These are phyloP conservation scores for Penicillium sp. DNA, from an alignment of 2,329 filamentous ascomycete species.

Conservation along the genomic window DNA sequence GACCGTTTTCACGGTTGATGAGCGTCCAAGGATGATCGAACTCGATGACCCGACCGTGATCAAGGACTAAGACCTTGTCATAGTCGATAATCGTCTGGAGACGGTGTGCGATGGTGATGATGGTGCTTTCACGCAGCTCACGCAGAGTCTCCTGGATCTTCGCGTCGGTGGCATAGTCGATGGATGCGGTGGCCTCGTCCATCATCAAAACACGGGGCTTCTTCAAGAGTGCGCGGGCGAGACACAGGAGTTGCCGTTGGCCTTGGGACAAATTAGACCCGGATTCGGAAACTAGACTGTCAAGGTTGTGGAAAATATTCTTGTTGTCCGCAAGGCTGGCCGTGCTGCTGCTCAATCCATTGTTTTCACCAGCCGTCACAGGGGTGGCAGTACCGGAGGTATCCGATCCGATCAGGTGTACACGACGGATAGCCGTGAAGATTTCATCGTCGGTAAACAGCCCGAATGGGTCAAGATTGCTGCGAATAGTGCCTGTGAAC, in stretches of 20 bases:
- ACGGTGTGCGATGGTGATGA: slow-evolving; percentile 92
- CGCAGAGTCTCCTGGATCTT: slow-evolving; percentile 96
- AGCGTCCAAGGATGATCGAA: slow-evolving; percentile 85
- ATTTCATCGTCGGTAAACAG: slow-evolving; percentile 86
- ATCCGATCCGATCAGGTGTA: slow-evolving; percentile 66
- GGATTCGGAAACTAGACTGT: slow-evolving; percentile 77
- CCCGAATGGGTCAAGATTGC: slow-evolving; percentile 87
- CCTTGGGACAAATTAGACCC: slow-evolving; percentile 93
- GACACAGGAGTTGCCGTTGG: slow-evolving; percentile 87
- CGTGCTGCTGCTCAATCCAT: slow-evolving; percentile 14
- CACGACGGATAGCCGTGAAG: slow-evolving; percentile 75
- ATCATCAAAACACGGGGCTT: slow-evolving; percentile 90
- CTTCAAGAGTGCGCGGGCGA: slow-evolving; percentile 88
- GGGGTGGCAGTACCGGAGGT: slow-evolving; percentile 36
- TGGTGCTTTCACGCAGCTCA: slow-evolving; percentile 79
- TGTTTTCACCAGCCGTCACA: slow-evolving; percentile 25
- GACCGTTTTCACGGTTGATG: slow-evolving; percentile 62
- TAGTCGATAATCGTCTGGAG: slow-evolving; percentile 97
- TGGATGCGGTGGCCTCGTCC: slow-evolving; percentile 97
- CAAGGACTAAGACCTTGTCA: slow-evolving; percentile 91
- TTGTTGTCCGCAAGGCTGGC: slow-evolving; percentile 62
- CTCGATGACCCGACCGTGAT: slow-evolving; percentile 81
- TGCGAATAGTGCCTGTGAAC: slow-evolving; percentile 86
- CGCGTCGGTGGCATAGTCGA: slow-evolving; percentile 90
- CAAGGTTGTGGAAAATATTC: slow-evolving; percentile 86